These are phyloP conservation scores for Trametes villosa DNA, from an alignment of 768 basidiomycete genomes.

Conservation along the genomic window DNA sequence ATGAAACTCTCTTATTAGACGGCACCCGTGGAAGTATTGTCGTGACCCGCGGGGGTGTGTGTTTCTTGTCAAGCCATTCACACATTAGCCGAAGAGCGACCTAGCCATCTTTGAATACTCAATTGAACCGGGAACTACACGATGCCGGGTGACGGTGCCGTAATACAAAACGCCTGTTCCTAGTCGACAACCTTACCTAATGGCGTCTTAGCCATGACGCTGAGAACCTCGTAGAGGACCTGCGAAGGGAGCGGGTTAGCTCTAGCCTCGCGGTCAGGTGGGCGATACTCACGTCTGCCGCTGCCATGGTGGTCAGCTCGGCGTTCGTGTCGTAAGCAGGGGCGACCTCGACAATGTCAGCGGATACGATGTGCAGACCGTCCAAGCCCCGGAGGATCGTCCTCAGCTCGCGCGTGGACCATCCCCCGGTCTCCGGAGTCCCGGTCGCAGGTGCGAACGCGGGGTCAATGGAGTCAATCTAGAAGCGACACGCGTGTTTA, in stretches of 20 bases:
- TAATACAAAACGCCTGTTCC: background rate
- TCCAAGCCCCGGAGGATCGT: slow-evolving; percentile 77
- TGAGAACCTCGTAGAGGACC: slow-evolving; percentile 77
- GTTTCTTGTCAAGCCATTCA: too few relatives aligned
- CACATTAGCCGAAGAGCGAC: too few relatives aligned
- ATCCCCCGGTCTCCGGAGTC: slow-evolving; percentile 83
- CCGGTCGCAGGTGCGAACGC: slow-evolving; percentile 84
- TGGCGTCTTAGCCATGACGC: slow-evolving; percentile 81
- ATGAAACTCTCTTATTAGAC: too few relatives aligned
- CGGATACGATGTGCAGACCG: slow-evolving; percentile 76
- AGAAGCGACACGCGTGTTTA: background rate
- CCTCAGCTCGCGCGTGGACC: slow-evolving; percentile 83
- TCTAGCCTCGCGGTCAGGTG: background rate
- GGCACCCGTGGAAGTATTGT: too few relatives aligned
- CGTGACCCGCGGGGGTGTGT: too few relatives aligned
- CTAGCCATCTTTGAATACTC: background rate
- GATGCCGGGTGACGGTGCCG: background rate
- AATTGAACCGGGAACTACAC: background rate
- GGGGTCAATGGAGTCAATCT: slow-evolving; percentile 84
- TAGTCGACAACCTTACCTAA: slow-evolving; percentile 53
- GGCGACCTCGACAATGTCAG: slow-evolving; percentile 85
- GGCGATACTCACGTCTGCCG: slow-evolving; percentile 54
- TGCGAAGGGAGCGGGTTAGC: slow-evolving; percentile 39
- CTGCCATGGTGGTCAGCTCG: slow-evolving; percentile 65
- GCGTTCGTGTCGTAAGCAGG: slow-evolving; percentile 78